Percentiles rank a stretch among this genome's conserved stretches.
phyloP scores from a whole-genome alignment of 108 stramenopile genomes.

The Schizochytrium sp. region DNA sequence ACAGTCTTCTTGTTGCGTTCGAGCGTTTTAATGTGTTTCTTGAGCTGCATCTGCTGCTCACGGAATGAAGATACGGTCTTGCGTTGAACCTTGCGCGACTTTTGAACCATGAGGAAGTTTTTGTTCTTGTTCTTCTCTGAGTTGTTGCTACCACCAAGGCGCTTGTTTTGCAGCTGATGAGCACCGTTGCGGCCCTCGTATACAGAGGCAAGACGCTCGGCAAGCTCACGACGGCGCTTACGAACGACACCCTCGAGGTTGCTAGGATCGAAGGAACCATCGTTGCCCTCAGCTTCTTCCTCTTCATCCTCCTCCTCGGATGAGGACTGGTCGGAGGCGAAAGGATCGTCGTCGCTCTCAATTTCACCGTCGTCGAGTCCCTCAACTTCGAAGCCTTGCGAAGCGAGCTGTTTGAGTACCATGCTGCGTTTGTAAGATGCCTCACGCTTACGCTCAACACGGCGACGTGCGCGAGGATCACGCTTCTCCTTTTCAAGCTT shows the following conservation, averaged over 20 bases:
- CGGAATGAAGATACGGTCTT: conserved; percentile 52
- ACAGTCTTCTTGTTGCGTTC: conserved; percentile 54
- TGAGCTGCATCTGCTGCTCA: conserved; percentile 56
- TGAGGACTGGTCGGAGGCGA: conserved; percentile 68
- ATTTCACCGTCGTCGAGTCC: conserved; percentile 66
- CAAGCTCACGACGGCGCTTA: conserved; percentile 53
- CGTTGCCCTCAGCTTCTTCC: conserved; percentile 75
- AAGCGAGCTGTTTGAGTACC: not conserved
- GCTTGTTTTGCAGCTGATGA: conserved; percentile 64
- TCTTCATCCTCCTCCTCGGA: conserved; percentile 76
- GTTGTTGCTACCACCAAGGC: conserved; percentile 89
- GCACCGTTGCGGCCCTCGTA: conserved; percentile 57
- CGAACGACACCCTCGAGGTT: conserved; percentile 55
- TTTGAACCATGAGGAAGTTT: conserved; percentile 86
- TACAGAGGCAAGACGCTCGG: conserved; percentile 44
- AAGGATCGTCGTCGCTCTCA: conserved; percentile 59
- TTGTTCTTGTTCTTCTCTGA: conserved; percentile 89
- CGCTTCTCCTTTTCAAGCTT: conserved; percentile 80
- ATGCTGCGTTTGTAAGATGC: not conserved
- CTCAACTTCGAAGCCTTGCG: not conserved
- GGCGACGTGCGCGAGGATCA: conserved; percentile 79
- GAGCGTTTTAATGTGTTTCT: conserved; percentile 45
- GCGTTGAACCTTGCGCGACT: conserved; percentile 41
- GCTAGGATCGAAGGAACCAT: conserved; percentile 27
- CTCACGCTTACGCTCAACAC: not conserved